Base-by-base conservation (phyloP, 768 basidiomycete species). In the Hemileccinum rubropunctum region DNA sequence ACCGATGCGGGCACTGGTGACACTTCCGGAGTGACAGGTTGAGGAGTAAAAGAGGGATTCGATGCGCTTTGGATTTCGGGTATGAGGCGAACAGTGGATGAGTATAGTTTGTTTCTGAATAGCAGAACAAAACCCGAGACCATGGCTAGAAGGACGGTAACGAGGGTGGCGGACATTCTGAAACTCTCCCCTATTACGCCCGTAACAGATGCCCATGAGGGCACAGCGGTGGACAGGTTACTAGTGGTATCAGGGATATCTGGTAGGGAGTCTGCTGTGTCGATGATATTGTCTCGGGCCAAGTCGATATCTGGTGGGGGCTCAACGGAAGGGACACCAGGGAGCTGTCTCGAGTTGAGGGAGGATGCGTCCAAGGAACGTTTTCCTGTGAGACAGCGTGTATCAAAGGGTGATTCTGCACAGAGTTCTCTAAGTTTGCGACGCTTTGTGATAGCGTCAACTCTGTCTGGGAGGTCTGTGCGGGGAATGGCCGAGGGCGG, bases 331-430 rank as follows among this genome's bases (percentile, higher is more conserved):
- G 77, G 77, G 1, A 79, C 79, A 3, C 80, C 82, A 47, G 87
- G 84, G 3, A 88, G 70, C 18, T 88, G 73, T 54, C 82, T 73
- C 6, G 76, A 80, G 57, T 75, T 79, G 12, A 76, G 76, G 13
- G 60, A 64, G 4, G 68, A 68, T 2, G 74, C 71, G 54, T 82
- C 81, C 17, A 88, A 66, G 17, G 63, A 67, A 7, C 80, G 73
- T 40, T 86, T 75, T 20, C 88, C 88, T 11, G 81, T 78, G 14
- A 86, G 66, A 63, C 88, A 90, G 10, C 76, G 74, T 4, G 74
- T 70, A 60, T 87, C 79, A 42, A 67, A 64, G 18, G 67, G 67
- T 39, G 60, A 72, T 34, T 69, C 61, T 21, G 51, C 54, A 61
- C 77, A 77, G 13, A 71, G 41, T 50, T 78, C 70, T 23, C 70